These are phyloP conservation scores for Strobilomyces confusus DNA, from an alignment of 768 basidiomycete genomes.

Conservation along the genomic window DNA sequence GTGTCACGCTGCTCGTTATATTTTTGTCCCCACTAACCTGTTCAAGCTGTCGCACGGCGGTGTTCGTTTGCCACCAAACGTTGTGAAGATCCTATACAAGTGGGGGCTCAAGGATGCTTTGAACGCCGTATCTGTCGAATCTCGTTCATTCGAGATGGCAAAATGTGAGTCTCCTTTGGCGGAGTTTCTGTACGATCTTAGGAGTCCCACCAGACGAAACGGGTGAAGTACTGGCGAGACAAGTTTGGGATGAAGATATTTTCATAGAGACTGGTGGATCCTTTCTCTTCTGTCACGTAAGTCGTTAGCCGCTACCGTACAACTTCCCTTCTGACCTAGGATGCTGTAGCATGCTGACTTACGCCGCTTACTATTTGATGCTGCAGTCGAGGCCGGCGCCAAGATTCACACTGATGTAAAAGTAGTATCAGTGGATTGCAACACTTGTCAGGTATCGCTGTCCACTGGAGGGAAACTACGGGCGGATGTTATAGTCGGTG, in stretches of 20 bases:
- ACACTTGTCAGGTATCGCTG: conserved; percentile 33
- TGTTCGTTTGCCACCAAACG: conserved; percentile 52
- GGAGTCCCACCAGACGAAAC: conserved; percentile 37
- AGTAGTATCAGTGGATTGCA: conserved; percentile 35
- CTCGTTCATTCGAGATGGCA: conserved; percentile 19
- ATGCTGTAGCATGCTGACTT: conserved; percentile 48
- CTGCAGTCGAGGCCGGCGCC: conserved; percentile 47
- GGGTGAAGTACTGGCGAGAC: conserved; percentile 41
- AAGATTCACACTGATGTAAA: conserved; percentile 39
- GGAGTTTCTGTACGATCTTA: background rate
- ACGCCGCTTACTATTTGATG: conserved; percentile 41
- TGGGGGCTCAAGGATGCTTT: conserved; percentile 52
- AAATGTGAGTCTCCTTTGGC: conserved; percentile 23
- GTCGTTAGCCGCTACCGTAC: conserved; percentile 12
- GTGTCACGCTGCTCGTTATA: background rate
- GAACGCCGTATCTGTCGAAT: conserved; percentile 29
- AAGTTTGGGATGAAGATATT: conserved; percentile 46
- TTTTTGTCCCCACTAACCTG: background rate
- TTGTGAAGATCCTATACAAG: conserved; percentile 49
- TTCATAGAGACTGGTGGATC: conserved; percentile 46
- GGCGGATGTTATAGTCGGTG: conserved; percentile 56
- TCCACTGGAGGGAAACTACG: conserved; percentile 40
- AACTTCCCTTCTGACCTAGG: background rate
- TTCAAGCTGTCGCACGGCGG: conserved; percentile 35
- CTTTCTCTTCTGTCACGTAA: conserved; percentile 47